These are phyloP conservation scores for Talaromyces sp. DNA, from an alignment of 2,329 filamentous ascomycete species.

Conservation along the genomic window DNA sequence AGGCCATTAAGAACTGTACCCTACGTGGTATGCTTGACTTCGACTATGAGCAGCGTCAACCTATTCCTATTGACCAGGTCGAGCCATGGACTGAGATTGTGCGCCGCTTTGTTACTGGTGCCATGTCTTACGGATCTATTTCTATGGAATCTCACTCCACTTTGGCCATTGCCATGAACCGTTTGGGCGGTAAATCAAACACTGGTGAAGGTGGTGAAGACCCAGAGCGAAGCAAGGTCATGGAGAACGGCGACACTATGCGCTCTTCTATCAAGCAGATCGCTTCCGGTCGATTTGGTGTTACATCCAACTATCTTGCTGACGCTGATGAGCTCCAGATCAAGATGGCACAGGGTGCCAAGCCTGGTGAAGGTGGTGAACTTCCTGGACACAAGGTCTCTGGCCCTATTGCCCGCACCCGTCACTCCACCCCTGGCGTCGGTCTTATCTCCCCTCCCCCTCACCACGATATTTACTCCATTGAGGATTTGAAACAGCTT, in stretches of 20 bases:
- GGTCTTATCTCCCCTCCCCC: slow-evolving; percentile 93
- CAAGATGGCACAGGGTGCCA: slow-evolving; percentile 98
- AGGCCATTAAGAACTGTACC: slow-evolving; percentile 95
- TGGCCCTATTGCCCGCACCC: slow-evolving; percentile 84
- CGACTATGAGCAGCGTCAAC: slow-evolving; percentile 78
- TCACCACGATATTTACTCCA: slow-evolving; percentile 97
- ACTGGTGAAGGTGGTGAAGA: slow-evolving; percentile 97
- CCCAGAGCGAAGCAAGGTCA: slow-evolving; percentile 75
- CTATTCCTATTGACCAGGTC: slow-evolving; percentile 92
- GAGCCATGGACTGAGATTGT: slow-evolving; percentile 98
- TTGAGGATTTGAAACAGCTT: slow-evolving; percentile 94
- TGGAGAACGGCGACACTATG: slow-evolving; percentile 94
- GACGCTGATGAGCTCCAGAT: slow-evolving; percentile 96
- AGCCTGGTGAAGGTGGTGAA: slow-evolving; percentile 96
- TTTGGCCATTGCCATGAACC: slow-evolving; percentile 92
- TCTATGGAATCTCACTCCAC: slow-evolving; percentile 98
- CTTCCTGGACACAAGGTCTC: slow-evolving; percentile 96
- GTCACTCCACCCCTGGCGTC: slow-evolving; percentile 93
- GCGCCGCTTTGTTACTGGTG: slow-evolving; percentile 90
- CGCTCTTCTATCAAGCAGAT: slow-evolving; percentile 97
- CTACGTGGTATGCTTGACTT: slow-evolving; percentile 92
- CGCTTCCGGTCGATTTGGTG: slow-evolving; percentile 90
- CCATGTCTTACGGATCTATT: slow-evolving; percentile 98
- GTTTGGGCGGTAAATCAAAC: slow-evolving; percentile 93
- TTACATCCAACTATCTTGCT: slow-evolving; percentile 88